A percentile compares a stretch with the other conserved stretches of the same genome.
phyloP scores from a whole-genome alignment of 306 rosid genomes.

The Casuarina cunninghamiana region DNA sequence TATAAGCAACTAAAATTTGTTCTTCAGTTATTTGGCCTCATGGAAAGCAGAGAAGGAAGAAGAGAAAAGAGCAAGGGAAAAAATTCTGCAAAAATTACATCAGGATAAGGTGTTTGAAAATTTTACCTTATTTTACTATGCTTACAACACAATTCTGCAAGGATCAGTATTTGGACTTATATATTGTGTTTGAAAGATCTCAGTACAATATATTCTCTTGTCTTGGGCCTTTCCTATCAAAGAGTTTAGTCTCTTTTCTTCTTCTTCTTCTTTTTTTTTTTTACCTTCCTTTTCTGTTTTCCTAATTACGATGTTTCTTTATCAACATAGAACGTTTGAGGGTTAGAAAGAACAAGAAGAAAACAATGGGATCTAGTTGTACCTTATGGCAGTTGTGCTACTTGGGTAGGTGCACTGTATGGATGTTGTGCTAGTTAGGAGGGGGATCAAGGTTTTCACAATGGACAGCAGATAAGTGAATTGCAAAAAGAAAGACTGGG shows the following conservation, averaged over 20 bases:
- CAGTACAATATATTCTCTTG: background rate
- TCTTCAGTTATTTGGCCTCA: conserved; percentile 45
- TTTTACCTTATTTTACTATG: conserved; percentile 3
- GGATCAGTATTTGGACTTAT: background rate
- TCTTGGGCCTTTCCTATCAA: background rate
- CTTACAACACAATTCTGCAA: background rate
- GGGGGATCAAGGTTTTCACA: background rate
- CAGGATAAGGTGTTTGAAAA: conserved; percentile 74
- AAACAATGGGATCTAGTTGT: background rate
- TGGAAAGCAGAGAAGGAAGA: conserved; percentile 70
- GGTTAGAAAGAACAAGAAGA: background rate
- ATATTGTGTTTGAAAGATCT: conserved; percentile 6
- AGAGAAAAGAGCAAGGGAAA: conserved; percentile 69
- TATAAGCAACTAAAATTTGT: background rate
- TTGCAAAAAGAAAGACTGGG: background rate
- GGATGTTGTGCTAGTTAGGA: background rate
- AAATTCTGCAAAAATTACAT: conserved; percentile 54
- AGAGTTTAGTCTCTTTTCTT: background rate
- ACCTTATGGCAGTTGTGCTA: background rate
- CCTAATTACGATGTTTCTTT: background rate
- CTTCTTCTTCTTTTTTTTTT: too few relatives aligned
- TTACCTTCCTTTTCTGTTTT: too few relatives aligned
- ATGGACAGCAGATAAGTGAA: background rate
- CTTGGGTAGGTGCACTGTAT: background rate
- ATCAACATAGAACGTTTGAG: background rate